Evolutionary conservation across 768 basidiomycete genomes (phyloP), one percentile per base, ranked within the genome.

Genomic region (Collybiopsis luxurians): DNA sequence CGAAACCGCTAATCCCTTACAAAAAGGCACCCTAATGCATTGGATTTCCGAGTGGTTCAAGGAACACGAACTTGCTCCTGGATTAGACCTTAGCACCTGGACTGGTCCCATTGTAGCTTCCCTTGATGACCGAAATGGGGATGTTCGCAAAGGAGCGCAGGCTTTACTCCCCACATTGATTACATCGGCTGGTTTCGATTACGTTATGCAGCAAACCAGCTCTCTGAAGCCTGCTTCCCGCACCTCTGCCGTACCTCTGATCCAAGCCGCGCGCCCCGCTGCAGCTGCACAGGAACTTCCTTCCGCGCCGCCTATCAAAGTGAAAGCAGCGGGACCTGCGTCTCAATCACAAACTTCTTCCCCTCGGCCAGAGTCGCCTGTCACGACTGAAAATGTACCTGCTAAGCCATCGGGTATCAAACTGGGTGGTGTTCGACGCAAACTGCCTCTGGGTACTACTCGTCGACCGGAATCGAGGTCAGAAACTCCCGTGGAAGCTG

Each of bases 221-320:
- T 83, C 86, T 0, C 77, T 99, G 59, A 99, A 98, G 67, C 90
- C 96, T 27, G 97, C 97, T 0, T 95, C 95, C 10, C 87, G 87
- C 54, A 74, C 83, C 42, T 88, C 89, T 27, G 92, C 94, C 5
- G 72, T 89, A 10, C 95, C 95, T 10, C 76, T 98, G 34, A 92
- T 99, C 58, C 91, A 97, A 67, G 87, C 89, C 11, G 92, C 94
- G 30, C 84, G 85, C 38, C 61, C 76, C n/a, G 66, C 71, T 21
- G 38, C 71, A 3, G 65, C 74, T 12, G 31, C 67, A 27, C 58
- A 61, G 24, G 45, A 42, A 27, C 26, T 47, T 28, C 3, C 59
- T 23, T 57, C 55, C 39, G 42, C 66, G 30, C 61, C 63, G 36
- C 59, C 69, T 46, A 65, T 70, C 39, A 60, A 73, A 47, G 53